A percentile compares a stretch with the other conserved stretches of the same genome.
These are phyloP conservation scores for Blastobotrys buckinghamii DNA, from an alignment of 1,139 yeast genomes.

Conservation along the genomic window DNA sequence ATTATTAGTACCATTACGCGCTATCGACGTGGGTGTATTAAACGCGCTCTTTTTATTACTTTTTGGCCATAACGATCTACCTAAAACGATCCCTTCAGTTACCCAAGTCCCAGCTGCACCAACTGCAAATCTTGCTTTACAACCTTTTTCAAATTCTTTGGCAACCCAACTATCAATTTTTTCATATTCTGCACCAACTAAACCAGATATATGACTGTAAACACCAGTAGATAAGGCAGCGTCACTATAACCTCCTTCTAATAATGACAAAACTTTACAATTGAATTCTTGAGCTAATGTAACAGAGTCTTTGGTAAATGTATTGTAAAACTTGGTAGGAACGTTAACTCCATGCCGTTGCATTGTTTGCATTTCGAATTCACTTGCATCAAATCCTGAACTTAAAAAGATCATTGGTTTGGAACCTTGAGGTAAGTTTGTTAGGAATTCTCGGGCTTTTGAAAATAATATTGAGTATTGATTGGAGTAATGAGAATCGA, in stretches of 20 bases:
- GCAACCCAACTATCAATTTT: constrained; percentile 43
- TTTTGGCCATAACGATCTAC: constrained; percentile 64
- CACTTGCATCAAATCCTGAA: constrained; percentile 89
- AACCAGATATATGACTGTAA: constrained; percentile 69
- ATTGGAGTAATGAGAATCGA: constrained; percentile 55
- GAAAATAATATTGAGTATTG: constrained; percentile 58
- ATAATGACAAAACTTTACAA: constrained; percentile 61
- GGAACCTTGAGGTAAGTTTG: constrained; percentile 41
- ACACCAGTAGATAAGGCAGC: constrained; percentile 78
- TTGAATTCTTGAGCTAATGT: constrained; percentile 55
- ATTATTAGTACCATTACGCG: not conserved
- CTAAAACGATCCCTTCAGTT: constrained; percentile 59
- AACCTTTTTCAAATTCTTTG: constrained; percentile 63
- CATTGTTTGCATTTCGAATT: constrained; percentile 75
- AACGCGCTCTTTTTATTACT: not conserved
- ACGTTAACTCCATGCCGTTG: constrained; percentile 81
- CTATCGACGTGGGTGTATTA: not conserved
- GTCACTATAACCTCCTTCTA: constrained; percentile 88
- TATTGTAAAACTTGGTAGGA: constrained; percentile 74
- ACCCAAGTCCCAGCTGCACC: constrained; percentile 48
- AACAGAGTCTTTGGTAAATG: constrained; percentile 67
- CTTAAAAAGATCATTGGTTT: constrained; percentile 68
- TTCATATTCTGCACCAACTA: constrained; percentile 42
- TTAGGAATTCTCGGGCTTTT: constrained; percentile 64
- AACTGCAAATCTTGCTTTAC: constrained; percentile 45